Conservation (phyloP, 768 basidiomycete genomes). For the Hericium alpestre region DNA sequence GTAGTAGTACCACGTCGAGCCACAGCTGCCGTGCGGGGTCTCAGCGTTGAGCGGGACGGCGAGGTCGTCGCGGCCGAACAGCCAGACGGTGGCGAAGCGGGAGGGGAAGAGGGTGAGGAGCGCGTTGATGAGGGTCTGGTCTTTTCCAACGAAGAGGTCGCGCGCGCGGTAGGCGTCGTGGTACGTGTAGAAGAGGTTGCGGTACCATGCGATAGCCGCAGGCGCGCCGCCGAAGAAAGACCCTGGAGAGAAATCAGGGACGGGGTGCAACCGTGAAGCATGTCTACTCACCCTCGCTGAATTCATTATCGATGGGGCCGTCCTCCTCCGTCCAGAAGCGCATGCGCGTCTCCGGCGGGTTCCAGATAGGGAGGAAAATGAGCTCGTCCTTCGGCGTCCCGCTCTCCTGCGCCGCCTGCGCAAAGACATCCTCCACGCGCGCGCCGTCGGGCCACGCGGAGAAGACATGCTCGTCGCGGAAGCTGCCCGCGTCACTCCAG, state of each 20-base stretch:
- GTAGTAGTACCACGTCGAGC: constrained; percentile 37
- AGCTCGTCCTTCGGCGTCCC: constrained; percentile 28
- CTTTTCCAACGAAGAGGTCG: constrained; percentile 46
- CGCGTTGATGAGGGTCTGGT: constrained; percentile 44
- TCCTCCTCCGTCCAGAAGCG: constrained; percentile 31
- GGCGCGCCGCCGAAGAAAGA: constrained; percentile 49
- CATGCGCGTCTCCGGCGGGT: constrained; percentile 23
- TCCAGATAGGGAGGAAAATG: constrained; percentile 37
- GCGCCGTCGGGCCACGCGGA: constrained; percentile 35
- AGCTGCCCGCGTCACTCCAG: constrained; percentile 49
- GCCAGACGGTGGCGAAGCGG: constrained; percentile 35
- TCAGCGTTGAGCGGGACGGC: constrained; percentile 14
- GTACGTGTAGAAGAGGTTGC: constrained; percentile 34
- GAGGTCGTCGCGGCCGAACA: constrained; percentile 13
- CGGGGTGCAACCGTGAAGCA: background rate
- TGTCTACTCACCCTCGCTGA: constrained; percentile 36
- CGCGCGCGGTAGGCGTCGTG: constrained; percentile 39
- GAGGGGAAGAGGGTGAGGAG: constrained; percentile 35
- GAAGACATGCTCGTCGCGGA: constrained; percentile 34
- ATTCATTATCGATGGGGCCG: constrained; percentile 35
- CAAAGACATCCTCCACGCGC: constrained; percentile 31
- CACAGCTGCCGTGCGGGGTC: constrained; percentile 30
- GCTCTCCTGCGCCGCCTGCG: constrained; percentile 22
- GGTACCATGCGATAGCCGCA: constrained; percentile 34
- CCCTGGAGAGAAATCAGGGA: constrained; percentile 22